Percentiles rank a stretch among this genome's conserved stretches.
Conservation (phyloP, 495 filamentous ascomycete genomes). For the Melanomma pulvis-pyrius region DNA sequence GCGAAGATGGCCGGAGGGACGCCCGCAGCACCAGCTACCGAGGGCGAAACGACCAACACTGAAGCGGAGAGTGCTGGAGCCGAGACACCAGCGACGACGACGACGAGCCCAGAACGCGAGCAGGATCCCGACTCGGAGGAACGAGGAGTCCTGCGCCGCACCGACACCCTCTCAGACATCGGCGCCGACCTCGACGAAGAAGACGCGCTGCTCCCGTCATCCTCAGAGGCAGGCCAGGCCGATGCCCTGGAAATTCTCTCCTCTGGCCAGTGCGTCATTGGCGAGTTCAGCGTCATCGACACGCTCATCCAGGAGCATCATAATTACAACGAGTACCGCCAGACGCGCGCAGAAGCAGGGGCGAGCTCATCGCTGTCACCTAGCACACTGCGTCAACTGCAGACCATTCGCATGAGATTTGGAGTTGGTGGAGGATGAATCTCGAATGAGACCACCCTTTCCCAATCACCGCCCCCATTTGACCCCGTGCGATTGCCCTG, state of each 20-base stretch:
- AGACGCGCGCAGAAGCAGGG: conserved; percentile 5
- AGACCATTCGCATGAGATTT: conserved; percentile 21
- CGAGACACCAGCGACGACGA: conserved; percentile 16
- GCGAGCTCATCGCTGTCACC: conserved; percentile 13
- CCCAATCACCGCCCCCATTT: not conserved
- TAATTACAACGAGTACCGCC: conserved; percentile 59
- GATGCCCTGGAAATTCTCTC: conserved; percentile 47
- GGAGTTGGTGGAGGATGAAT: conserved; percentile 32
- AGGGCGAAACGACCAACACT: not conserved
- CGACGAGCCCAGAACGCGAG: conserved; percentile 15
- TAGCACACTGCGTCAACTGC: conserved; percentile 23
- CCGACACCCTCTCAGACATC: conserved; percentile 29
- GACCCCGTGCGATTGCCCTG: not conserved
- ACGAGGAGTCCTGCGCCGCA: conserved; percentile 63
- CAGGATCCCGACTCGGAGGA: conserved; percentile 85
- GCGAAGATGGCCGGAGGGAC: conserved; percentile 36
- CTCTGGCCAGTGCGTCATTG: conserved; percentile 70
- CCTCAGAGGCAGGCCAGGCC: conserved; percentile 26
- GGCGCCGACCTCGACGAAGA: conserved; percentile 42
- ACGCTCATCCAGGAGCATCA: conserved; percentile 56
- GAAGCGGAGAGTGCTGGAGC: conserved; percentile 20
- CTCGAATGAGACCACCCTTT: not conserved
- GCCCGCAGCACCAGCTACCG: not conserved
- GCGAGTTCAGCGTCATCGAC: conserved; percentile 69
- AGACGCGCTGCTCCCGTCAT: conserved; percentile 44